A percentile compares a stretch with the other conserved stretches of the same genome.
phyloP scores from a whole-genome alignment of 345 rosid genomes.

The Diplotaxis tenuifolia region DNA sequence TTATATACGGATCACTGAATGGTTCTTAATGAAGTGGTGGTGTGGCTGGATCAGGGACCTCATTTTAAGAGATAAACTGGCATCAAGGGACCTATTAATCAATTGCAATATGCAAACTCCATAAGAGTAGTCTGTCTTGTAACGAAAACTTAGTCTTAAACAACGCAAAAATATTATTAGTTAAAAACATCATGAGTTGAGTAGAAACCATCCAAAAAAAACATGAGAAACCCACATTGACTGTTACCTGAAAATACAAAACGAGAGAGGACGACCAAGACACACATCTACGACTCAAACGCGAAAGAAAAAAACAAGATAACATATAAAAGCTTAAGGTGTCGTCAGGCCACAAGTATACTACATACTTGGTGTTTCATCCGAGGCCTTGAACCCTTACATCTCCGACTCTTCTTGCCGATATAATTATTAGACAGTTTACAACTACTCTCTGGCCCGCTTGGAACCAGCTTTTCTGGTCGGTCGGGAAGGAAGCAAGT shows the following conservation, averaged over 20 bases:
- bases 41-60: background rate
- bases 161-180: background rate
- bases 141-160: background rate
- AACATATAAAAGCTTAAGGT: background rate
- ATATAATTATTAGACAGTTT: background rate
- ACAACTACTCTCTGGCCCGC: constrained; percentile 57
- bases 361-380: constrained; percentile 39
- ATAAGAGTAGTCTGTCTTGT: background rate
- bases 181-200: background rate
- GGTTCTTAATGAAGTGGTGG: no score
- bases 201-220: background rate
- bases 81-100: background rate
- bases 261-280: background rate
- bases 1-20: no score
- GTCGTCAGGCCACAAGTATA: constrained; percentile 4
- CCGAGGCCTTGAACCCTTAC: constrained; percentile 71
- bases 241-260: background rate
- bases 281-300: constrained; percentile 12
- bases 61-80: background rate
- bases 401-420: constrained; percentile 46
- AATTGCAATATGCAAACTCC: background rate
- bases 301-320: background rate
- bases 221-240: background rate
- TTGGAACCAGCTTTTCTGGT: constrained; percentile 47
- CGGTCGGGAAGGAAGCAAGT: constrained; percentile 30